Base-by-base conservation (phyloP, 495 filamentous ascomycete genomes). In the Tuber borchii region DNA sequence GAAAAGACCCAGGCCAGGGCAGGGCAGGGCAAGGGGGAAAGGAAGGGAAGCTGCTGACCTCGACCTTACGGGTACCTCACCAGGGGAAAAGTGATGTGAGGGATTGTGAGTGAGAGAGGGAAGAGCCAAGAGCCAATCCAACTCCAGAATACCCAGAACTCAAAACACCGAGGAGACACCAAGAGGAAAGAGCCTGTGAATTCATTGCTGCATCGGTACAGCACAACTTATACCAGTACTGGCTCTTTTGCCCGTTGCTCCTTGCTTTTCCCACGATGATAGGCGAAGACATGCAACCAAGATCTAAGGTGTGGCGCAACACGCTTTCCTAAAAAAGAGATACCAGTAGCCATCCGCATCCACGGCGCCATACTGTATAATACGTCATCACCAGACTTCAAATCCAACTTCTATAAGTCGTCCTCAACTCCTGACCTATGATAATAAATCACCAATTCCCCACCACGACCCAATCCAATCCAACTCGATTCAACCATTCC, bases 11-110 rank as follows among this genome's bases (percentile, higher is more conserved):
- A 37, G 34, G 34, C 2, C 34, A 37, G 39, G 7, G 1, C 14
- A 70, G 71, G 46, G 46, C 72, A 73, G 51, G 68, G 70, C 72
- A 71, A 76, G 65, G 71, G 20, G 74, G 46, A 79, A 77, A 76
- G 72, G 46, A 39, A 74, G 56, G 68, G 45, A 48, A n/a, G 77
- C 56, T 65, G 77, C 56, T 65, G 14, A 65, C 56, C 16, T 65
- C 34, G 39, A 65, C 56, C 40, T 0, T 42, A 42, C 40, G 0
- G 45, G 45, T 17, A 46, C 45, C 17, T 46, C 17, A 46, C 45
- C 45, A 65, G 56, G 56, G 56, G 56, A 65, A 65, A 34, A 65
- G 26, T 17, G 26, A 65, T 65, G 56, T 8, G 56, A 34, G 56
- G 56, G 14, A 26, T 8, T 12, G 56, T 0, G 51, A 19, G 56